These are phyloP conservation scores for Suillus subaureus DNA, from an alignment of 768 basidiomycete genomes.

Conservation along the genomic window DNA sequence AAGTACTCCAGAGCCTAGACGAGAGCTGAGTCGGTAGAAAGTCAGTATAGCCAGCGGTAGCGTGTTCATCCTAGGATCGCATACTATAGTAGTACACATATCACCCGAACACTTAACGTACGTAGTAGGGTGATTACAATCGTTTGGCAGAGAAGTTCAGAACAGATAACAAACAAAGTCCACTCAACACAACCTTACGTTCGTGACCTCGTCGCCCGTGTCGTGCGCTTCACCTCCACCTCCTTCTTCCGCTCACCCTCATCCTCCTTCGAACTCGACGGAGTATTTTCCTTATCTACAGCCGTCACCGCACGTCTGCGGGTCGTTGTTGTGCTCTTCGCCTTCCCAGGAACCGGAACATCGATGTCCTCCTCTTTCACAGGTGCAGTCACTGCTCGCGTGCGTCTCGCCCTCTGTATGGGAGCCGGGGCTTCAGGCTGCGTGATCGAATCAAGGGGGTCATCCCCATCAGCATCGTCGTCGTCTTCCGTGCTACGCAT, in stretches of 20 bases:
- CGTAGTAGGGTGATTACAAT: not conserved
- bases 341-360: not conserved
- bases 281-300: conserved; percentile 18
- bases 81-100: too few species aligned
- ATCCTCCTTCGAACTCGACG: conserved; percentile 17
- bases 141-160: not conserved
- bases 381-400: conserved; percentile 4
- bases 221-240: conserved; percentile 12
- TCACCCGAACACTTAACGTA: not conserved
- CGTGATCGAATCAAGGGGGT: conserved; percentile 15
- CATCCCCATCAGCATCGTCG: conserved; percentile 12
- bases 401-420: conserved; percentile 7
- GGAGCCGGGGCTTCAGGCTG: conserved; percentile 9
- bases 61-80: not conserved
- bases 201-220: conserved; percentile 7
- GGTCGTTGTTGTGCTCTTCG: not conserved
- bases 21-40: conserved; percentile 1
- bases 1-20: conserved; percentile 21
- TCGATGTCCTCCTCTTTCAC: conserved; percentile 16
- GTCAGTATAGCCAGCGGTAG: not conserved
- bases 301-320: conserved; percentile 10
- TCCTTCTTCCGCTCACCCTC: conserved; percentile 10
- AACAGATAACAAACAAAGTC: not conserved
- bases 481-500: not conserved
- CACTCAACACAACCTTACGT: not conserved